A percentile compares a stretch with the other conserved stretches of the same genome.
Evolutionary conservation across 139 green algal genomes (phyloP).

Genomic region (Chlamydomonas sp.): DNA sequence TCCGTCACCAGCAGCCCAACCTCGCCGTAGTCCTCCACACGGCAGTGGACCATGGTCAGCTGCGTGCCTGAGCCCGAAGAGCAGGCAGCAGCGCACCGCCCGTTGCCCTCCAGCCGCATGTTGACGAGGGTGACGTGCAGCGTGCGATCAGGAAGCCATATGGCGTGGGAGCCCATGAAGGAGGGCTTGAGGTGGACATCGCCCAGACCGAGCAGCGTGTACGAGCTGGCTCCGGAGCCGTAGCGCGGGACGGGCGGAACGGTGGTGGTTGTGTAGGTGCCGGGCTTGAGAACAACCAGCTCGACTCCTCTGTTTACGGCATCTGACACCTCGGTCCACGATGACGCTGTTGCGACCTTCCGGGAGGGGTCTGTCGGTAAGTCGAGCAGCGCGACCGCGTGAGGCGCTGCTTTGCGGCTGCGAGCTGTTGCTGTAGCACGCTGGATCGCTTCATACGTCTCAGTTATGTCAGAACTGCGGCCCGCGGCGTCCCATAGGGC

Average conservation of each 20-base stretch:
- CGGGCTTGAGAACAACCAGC: slow-evolving; percentile 31
- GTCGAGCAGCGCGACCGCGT: not conserved
- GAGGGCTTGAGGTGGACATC: not conserved
- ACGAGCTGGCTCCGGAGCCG: not conserved
- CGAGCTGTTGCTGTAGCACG: not conserved
- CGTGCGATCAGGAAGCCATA: not conserved
- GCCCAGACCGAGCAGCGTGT: slow-evolving; percentile 29
- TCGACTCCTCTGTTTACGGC: not conserved
- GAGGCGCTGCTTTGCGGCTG: not conserved
- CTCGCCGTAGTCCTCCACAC: slow-evolving; percentile 31
- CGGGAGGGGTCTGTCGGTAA: not conserved
- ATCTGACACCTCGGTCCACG: not conserved
- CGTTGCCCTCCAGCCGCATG: slow-evolving; percentile 11
- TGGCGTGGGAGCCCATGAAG: not conserved
- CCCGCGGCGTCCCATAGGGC: not conserved
- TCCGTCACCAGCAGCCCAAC: slow-evolving; percentile 20
- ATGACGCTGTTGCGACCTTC: not conserved
- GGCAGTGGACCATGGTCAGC: slow-evolving; percentile 19
- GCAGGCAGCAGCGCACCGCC: slow-evolving; percentile 28
- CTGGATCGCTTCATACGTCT: slow-evolving; percentile 6
- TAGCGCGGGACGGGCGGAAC: too few relatives aligned
- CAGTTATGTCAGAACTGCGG: not conserved
- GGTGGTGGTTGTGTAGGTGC: slow-evolving; percentile 1
- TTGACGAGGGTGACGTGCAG: slow-evolving; percentile 10
- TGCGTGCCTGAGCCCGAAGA: not conserved